Evolutionary conservation across 371 early-diverging fungal species (phyloP), one percentile per base, ranked within the genome.

Genomic region (Conidiobolus incongruus): DNA sequence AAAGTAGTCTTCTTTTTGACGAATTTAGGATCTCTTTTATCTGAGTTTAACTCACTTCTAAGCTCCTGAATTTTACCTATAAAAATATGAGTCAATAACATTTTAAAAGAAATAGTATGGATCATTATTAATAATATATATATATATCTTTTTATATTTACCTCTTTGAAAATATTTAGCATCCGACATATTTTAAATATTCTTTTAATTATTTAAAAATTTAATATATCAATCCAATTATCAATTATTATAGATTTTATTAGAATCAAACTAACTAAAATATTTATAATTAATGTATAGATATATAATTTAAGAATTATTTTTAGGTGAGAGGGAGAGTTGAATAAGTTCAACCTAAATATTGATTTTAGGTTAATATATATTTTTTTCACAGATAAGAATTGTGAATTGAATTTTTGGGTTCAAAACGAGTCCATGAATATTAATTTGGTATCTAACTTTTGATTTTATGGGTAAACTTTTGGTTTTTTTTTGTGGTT

Each of bases 61-160:
- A 95, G 80, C 55, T 93, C 93, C 44, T 93, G 91, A 35, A 86
- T 79, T 68, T 94, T 92, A 45, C 91, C 91, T 91, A 40, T 36
- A 26, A 24, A 2, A 42, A 28, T n/a, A 36, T 28, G 26, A 12
- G n/a, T 20, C 15, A 23, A 37, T 23, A 24, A 38, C 29, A 24
- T 33, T 17, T 28, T 30, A 21, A 37, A 11, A 17, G 11, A 23
- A 13, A n/a, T n/a, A n/a, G 31, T 13, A 15, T 6, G 2, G 5
- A 30, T 24, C 35, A 19, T 17, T 1, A 20, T 16, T 35, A 24
- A 34, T 26, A 33, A 39, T 22, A 29, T 35, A 3, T 16, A 17
- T 28, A 19, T n/a, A 23, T 17, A 29, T n/a, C n/a, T n/a, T n/a
- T n/a, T n/a, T n/a, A 1, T 17, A 52, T 56, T 48, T 61, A 75